Percentiles rank a stretch among this genome's conserved stretches.
Conservation (phyloP, 2,329 filamentous ascomycete genomes). For the Drechslera avenae region DNA sequence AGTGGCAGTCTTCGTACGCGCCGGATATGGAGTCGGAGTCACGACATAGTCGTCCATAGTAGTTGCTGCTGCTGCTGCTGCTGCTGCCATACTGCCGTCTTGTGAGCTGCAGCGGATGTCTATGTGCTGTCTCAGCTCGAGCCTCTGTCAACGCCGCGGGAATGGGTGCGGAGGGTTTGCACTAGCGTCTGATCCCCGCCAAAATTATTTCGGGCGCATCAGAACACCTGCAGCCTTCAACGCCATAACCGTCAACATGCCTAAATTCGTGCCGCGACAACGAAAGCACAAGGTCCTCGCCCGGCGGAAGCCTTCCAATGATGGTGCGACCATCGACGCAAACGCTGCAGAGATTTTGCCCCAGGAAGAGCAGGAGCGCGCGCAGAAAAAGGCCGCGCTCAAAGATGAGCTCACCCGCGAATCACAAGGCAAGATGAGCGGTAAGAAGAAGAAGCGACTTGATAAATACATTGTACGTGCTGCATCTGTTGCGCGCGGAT, state of each 20-base stretch:
- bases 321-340: conserved; percentile 52
- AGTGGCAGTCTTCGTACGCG: conserved; percentile 59
- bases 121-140: background rate
- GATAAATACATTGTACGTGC: conserved; percentile 68
- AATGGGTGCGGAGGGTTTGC: conserved; percentile 21
- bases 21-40: conserved; percentile 66
- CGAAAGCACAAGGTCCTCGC: conserved; percentile 69
- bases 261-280: conserved; percentile 57
- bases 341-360: conserved; percentile 59
- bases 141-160: conserved; percentile 14
- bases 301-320: conserved; percentile 58
- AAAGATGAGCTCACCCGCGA: conserved; percentile 60
- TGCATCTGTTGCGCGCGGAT: background rate
- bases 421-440: conserved; percentile 61
- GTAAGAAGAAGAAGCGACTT: conserved; percentile 70
- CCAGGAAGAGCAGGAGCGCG: conserved; percentile 58
- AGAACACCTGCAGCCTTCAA: conserved; percentile 9
- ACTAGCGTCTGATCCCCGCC: conserved; percentile 37
- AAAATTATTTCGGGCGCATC: conserved; percentile 42
- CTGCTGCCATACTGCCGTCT: conserved; percentile 16
- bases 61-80: conserved; percentile 15
- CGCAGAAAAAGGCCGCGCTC: conserved; percentile 58
- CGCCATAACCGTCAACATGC: conserved; percentile 33
- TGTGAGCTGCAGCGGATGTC: background rate
- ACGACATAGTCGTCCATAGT: conserved; percentile 27